Evolutionary conservation across 208 protist genomes (phyloP).

Genomic region (Leishmania tropica): DNA sequence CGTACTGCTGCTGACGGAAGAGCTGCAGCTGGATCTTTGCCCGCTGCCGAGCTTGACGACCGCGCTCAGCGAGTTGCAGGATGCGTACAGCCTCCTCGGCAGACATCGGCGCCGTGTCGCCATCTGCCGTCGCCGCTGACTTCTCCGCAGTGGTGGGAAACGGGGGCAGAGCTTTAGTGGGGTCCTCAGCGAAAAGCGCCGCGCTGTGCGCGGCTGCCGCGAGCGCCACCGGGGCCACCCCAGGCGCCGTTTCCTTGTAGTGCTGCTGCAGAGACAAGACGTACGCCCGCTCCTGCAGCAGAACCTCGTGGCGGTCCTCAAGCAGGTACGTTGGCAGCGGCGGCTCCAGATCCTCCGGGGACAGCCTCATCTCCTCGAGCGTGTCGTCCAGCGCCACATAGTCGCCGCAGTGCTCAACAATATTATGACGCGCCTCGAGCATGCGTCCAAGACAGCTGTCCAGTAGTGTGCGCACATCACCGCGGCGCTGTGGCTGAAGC

Average conservation of each 20-base stretch:
- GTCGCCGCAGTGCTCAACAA: slow-evolving; percentile 84
- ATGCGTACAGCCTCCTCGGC: slow-evolving; percentile 87
- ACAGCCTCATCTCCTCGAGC: slow-evolving; percentile 93
- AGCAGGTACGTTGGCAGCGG: slow-evolving; percentile 90
- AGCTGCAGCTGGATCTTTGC: slow-evolving; percentile 92
- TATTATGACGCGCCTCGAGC: slow-evolving; percentile 87
- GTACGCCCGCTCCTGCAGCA: slow-evolving; percentile 75
- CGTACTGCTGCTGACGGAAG: slow-evolving; percentile 85
- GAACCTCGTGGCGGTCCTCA: slow-evolving; percentile 78
- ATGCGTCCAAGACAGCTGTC: slow-evolving; percentile 93
- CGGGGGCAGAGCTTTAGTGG: slow-evolving; percentile 35
- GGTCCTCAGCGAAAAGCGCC: slow-evolving; percentile 27
- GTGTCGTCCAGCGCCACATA: slow-evolving; percentile 88
- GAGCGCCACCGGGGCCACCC: slow-evolving; percentile 63
- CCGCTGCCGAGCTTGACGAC: slow-evolving; percentile 93
- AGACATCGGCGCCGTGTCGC: slow-evolving; percentile 46
- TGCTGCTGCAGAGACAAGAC: slow-evolving; percentile 74
- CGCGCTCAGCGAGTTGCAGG: slow-evolving; percentile 94
- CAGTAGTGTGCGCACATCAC: slow-evolving; percentile 89
- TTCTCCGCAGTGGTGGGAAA: slow-evolving; percentile 1
- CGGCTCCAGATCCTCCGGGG: slow-evolving; percentile 81
- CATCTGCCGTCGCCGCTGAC: background rate
- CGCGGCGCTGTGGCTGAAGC: slow-evolving; percentile 94
- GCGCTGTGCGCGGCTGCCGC: slow-evolving; percentile 19
- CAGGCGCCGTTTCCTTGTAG: slow-evolving; percentile 69